A percentile compares a stretch with the other conserved stretches of the same genome.
These are phyloP conservation scores for Astrothelium macrocarpum DNA, from an alignment of 495 filamentous ascomycete genomes.

Conservation along the genomic window DNA sequence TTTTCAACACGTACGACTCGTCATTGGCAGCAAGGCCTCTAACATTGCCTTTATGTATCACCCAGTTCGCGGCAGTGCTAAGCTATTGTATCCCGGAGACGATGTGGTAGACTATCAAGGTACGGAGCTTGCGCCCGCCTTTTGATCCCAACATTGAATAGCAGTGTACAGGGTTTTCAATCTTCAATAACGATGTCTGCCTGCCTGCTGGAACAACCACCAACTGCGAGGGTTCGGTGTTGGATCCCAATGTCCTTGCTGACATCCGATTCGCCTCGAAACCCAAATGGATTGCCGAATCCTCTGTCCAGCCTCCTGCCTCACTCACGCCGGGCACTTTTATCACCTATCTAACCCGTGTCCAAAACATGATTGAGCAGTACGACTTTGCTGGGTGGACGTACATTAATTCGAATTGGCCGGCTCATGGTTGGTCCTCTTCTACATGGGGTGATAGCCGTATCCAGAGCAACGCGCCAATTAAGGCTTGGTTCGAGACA, in stretches of 20 bases:
- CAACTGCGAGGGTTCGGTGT: neutral
- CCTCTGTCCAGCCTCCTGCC: neutral
- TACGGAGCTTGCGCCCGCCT: too few relatives aligned
- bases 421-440: neutral
- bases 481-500: neutral
- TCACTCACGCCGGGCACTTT: neutral
- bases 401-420: slow-evolving; percentile 3
- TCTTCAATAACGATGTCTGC: slow-evolving; percentile 5
- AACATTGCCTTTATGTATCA: neutral
- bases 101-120: slow-evolving; percentile 2
- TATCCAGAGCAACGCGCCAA: neutral
- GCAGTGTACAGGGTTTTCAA: neutral
- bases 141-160: too few relatives aligned
- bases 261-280: neutral
- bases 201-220: neutral
- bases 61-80: neutral
- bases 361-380: slow-evolving; percentile 2
- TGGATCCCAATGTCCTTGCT: neutral
- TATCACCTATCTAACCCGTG: slow-evolving; percentile 3
- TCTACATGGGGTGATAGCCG: neutral
- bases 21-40: neutral
- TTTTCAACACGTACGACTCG: neutral
- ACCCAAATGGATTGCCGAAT: neutral
- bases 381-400: slow-evolving; percentile 2
- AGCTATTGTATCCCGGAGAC: neutral